Base-by-base conservation (phyloP, 371 early-diverging fungal species). In the Rhizomucor miehei region DNA sequence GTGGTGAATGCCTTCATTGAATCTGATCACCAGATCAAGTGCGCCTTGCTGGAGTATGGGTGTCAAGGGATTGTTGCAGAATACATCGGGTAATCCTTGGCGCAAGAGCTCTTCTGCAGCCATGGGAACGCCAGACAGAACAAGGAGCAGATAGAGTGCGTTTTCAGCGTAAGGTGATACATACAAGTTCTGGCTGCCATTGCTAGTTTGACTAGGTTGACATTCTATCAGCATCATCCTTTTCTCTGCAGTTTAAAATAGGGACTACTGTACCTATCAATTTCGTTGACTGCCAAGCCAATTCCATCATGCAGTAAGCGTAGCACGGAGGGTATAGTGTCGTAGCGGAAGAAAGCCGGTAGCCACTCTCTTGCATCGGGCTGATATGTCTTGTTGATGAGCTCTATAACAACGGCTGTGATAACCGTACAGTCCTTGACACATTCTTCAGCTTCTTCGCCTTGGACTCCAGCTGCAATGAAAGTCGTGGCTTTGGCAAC, bases 161-260 rank as follows among this genome's bases (percentile, higher is more conserved):
- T 60, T 56, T 56, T 71, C 71, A 2, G 77, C 69, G 38, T 71
- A 77, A 0, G 77, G 74, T 29, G 77, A 69, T 14, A 77, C 64
- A 23, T 65, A 40, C 16, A 66, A 9, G 20, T 48, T 49, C n/a
- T 45, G 54, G 19, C 52, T 21, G 5, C 43, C 54, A 16, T 51
- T 29, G 29, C 29, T 29, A 14, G 24, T 47, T 64, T 68, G 68
- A 10, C 73, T 73, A 57, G n/a, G n/a, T n/a, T n/a, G n/a, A n/a
- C n/a, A n/a, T n/a, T n/a, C n/a, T n/a, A n/a, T n/a, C n/a, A n/a
- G n/a, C n/a, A n/a, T n/a, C n/a, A n/a, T n/a, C n/a, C n/a, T n/a
- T n/a, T n/a, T n/a, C n/a, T n/a, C n/a, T n/a, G n/a, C n/a, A n/a
- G n/a, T n/a, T n/a, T 16, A 19, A 21, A 16, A 4, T n/a, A 34